A percentile compares a stretch with the other conserved stretches of the same genome.
These are phyloP conservation scores for Pleurotus sapidus DNA, from an alignment of 768 basidiomycete genomes.

Conservation along the genomic window DNA sequence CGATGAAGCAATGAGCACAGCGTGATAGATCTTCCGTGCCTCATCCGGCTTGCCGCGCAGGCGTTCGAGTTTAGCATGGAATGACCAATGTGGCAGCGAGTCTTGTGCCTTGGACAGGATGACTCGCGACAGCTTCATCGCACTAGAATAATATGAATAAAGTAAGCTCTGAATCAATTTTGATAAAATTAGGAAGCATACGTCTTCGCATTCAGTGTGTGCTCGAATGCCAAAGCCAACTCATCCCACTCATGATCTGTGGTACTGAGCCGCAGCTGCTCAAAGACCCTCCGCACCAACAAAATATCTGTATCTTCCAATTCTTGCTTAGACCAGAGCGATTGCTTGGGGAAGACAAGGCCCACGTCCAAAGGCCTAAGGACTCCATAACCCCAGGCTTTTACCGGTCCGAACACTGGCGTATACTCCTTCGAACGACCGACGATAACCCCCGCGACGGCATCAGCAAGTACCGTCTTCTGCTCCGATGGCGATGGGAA, in stretches of 20 bases:
- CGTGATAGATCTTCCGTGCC: slow-evolving; percentile 76
- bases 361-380: slow-evolving; percentile 51
- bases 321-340: slow-evolving; percentile 45
- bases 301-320: slow-evolving; percentile 44
- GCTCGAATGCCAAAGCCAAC: slow-evolving; percentile 66
- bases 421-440: slow-evolving; percentile 63
- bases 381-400: slow-evolving; percentile 57
- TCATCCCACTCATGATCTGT: slow-evolving; percentile 65
- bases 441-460: slow-evolving; percentile 62
- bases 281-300: slow-evolving; percentile 58
- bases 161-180: not conserved
- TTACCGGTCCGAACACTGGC: slow-evolving; percentile 66
- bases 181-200: slow-evolving; percentile 18
- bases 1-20: slow-evolving; percentile 48
- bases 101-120: slow-evolving; percentile 55
- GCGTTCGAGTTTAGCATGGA: slow-evolving; percentile 73
- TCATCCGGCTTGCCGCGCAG: slow-evolving; percentile 62
- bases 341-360: slow-evolving; percentile 20
- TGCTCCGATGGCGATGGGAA: slow-evolving; percentile 41
- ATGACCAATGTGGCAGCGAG: slow-evolving; percentile 66
- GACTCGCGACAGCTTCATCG: slow-evolving; percentile 63
- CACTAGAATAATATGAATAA: slow-evolving; percentile 37
- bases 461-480: slow-evolving; percentile 46
- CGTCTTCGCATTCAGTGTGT: slow-evolving; percentile 57
- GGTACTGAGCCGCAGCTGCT: slow-evolving; percentile 44